Conservation (phyloP, 2,329 filamentous ascomycete species). For the Calycina herbarum region DNA sequence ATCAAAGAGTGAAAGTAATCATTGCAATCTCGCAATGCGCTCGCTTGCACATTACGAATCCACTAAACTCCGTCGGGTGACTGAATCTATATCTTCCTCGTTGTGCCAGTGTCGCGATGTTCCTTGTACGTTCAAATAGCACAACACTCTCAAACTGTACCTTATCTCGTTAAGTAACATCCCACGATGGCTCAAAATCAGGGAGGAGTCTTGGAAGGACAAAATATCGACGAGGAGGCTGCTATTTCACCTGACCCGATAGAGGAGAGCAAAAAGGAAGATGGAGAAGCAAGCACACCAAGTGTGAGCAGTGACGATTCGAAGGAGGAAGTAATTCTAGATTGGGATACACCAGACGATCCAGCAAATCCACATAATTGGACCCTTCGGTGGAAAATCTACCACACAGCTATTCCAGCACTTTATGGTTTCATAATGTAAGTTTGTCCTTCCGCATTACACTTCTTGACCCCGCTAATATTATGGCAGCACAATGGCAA, state of each 20-base stretch:
- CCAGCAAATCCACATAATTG: conserved; percentile 30
- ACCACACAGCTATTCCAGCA: conserved; percentile 30
- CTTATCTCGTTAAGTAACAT: neutral
- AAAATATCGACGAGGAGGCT: neutral
- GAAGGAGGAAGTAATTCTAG: conserved; percentile 9
- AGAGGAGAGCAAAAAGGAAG: neutral
- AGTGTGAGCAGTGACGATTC: conserved; percentile 9
- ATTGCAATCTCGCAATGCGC: neutral
- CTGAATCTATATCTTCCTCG: neutral
- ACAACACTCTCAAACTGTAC: neutral
- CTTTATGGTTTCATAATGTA: conserved; percentile 32
- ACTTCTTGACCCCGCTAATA: conserved; percentile 12
- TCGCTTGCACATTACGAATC: neutral
- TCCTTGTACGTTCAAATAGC: neutral
- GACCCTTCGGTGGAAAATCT: conserved; percentile 26
- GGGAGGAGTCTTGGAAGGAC: neutral
- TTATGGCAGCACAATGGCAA: conserved; percentile 28
- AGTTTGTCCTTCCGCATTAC: conserved; percentile 8
- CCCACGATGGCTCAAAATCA: neutral
- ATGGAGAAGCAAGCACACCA: conserved; percentile 2
- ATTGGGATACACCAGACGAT: conserved; percentile 31
- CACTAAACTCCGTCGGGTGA: neutral
- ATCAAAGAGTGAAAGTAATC: neutral
- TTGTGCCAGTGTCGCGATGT: neutral
- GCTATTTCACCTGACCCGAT: neutral